Base-by-base conservation (phyloP, 2,329 filamentous ascomycete genomes). In the Trematosphaeria pertusa region DNA sequence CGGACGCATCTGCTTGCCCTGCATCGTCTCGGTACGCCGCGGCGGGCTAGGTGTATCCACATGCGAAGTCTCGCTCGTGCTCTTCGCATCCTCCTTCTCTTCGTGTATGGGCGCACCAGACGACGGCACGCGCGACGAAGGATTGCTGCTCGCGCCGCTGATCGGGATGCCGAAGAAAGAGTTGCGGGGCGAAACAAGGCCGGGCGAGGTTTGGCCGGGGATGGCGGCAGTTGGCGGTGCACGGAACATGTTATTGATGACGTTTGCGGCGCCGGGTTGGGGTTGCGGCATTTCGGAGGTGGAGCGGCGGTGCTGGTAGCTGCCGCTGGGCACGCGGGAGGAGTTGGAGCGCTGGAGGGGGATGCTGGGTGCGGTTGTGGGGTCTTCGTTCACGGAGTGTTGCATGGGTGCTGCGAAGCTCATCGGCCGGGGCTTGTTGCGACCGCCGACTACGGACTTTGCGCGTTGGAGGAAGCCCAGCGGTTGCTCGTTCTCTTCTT, bases 241-340 rank as follows among this genome's bases (percentile, higher is more conserved):
- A 64, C 87, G 87, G 75, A 95, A 95, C 88, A 96, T 96, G 71
- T 92, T 91, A 61, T 89, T 90, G 37, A 96, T 87, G 21, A 96
- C 83, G 49, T 81, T 84, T 6, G 89, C 87, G 7, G 87, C 88
- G 14, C 85, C 86, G 14, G 60, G 46, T 22, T 56, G 59, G 7
- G 24, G 7, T 7, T 7, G 8, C 7, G 62, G 65, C 58, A 73
- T 73, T 28, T 79, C 77, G 4, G 75, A 76, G 26, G 70, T 73
- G 11, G 74, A 72, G 39, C 75, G 74, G 15, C 75, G 70, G 53
- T 78, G 75, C 2, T 64, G 59, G 53, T 67, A 64, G 48, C 50
- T 59, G 17, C 64, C 63, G 19, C 63, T 65, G 22, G 71, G 65
- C 24, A 64, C 67, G 32, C 74, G 72, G 77, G 78, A 52, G 78